Evolutionary conservation across 345 rosid genomes (phyloP).

Genomic region (Bruguiera gymnorhiza): DNA sequence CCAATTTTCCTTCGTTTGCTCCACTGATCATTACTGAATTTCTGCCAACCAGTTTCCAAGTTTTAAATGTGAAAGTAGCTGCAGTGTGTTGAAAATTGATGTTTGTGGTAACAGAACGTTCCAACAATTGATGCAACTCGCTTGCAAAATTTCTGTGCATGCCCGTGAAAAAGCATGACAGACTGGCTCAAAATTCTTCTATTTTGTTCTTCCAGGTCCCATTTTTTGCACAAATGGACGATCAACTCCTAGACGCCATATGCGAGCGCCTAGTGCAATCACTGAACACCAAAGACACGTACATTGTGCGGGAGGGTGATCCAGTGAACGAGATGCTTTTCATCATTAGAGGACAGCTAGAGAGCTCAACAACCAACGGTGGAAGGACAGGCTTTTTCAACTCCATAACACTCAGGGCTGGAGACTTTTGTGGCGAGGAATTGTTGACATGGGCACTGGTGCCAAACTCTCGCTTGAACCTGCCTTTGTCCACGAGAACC

Average conservation of each 20-base stretch:
- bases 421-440: constrained; percentile 92
- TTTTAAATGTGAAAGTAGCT: too few relatives aligned
- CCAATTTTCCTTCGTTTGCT: too few relatives aligned
- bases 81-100: too few relatives aligned
- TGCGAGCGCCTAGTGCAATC: constrained; percentile 81
- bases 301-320: constrained; percentile 71
- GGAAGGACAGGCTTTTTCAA: constrained; percentile 79
- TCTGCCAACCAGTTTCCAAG: too few relatives aligned
- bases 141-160: too few relatives aligned
- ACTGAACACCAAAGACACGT: constrained; percentile 58
- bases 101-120: too few relatives aligned
- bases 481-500: constrained; percentile 71
- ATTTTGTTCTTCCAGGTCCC: constrained; percentile 51
- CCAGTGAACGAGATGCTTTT: constrained; percentile 88
- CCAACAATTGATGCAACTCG: too few relatives aligned
- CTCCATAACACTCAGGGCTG: constrained; percentile 62
- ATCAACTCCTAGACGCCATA: constrained; percentile 76
- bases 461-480: constrained; percentile 45
- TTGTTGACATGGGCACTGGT: constrained; percentile 77
- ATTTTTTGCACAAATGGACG: constrained; percentile 83
- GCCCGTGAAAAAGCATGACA: too few relatives aligned
- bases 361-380: constrained; percentile 86
- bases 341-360: constrained; percentile 80
- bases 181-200: background rate
- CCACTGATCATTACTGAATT: too few relatives aligned